Percentiles rank a stretch among this genome's conserved stretches.
phyloP scores from a whole-genome alignment of 768 basidiomycete genomes.

The Tubosaeta sp. region DNA sequence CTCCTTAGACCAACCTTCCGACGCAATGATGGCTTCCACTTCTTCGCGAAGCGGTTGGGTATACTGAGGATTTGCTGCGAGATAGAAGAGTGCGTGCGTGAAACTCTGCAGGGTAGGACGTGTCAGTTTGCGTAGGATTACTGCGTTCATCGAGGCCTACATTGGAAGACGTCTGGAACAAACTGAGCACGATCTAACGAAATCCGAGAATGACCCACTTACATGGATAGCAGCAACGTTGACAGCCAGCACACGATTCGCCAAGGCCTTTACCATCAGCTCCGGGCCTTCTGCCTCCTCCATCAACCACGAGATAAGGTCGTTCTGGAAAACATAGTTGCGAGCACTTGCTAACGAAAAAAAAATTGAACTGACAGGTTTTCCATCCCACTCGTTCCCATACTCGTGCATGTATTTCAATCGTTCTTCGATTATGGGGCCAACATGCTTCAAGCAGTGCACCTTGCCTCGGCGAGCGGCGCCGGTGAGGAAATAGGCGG shows the following conservation, averaged over 20 bases:
- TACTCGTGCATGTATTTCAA: conserved; percentile 16
- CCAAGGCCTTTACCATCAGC: background rate
- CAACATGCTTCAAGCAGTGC: conserved; percentile 10
- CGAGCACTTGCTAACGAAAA: background rate
- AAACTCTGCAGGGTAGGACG: background rate
- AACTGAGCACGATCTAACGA: no score
- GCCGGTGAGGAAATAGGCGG: conserved; percentile 9
- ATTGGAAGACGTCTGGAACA: background rate
- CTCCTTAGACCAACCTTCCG: background rate
- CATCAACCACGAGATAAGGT: conserved; percentile 30
- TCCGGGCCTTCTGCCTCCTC: conserved; percentile 1
- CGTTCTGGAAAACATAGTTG: conserved; percentile 18
- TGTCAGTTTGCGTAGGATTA: background rate
- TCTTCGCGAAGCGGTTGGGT: background rate
- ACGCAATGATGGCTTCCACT: background rate
- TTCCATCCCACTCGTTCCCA: conserved; percentile 27
- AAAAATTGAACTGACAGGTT: conserved; percentile 26
- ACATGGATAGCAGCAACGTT: background rate
- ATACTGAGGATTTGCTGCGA: background rate
- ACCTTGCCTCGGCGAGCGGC: background rate
- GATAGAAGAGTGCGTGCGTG: background rate
- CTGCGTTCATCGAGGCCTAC: background rate
- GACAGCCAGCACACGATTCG: background rate
- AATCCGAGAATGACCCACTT: background rate
- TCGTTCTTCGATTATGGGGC: conserved; percentile 31